Base-by-base conservation (phyloP, 768 basidiomycete species). In the Paxillus rubicundulus region DNA sequence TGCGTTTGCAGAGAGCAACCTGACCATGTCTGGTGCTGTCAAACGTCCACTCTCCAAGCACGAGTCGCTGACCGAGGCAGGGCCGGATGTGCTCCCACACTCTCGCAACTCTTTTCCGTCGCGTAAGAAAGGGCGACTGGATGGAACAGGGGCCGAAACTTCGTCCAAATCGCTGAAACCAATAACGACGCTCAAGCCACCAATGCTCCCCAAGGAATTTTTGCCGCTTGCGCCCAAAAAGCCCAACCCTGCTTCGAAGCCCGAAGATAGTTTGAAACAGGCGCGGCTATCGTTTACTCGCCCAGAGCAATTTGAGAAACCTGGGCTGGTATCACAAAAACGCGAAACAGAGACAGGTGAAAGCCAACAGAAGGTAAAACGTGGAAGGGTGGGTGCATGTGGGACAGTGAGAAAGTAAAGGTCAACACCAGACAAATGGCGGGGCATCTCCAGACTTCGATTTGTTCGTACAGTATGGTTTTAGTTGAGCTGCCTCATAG, bases 161-260 rank as follows among this genome's bases (percentile, higher is more conserved):
- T 32, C 24, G 13, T 0, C 4, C 28, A 69, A 63, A 16, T 55
- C 55, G 8, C 46, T 69, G 55, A 68, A 59, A 49, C 70, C 65
- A 14, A 69, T 69, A 46, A 71, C 68, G 9, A 47, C 58, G 6
- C 38, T 71, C 30, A 66, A 57, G 8, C 63, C 64, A 18, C 68
- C 68, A 5, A 51, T 59, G 27, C 68, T 68, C 41, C 59, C 65
- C 18, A 71, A 62, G 52, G 63, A 63, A 2, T 34, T 60, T n/a
- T 24, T 59, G 21, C 57, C 58, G 16, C n/a, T 48, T 36, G 41
- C 45, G 7, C 45, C 17, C 9, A 21, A 18, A 10, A 12, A 37
- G 5, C 24, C 55, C 14, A 57, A 27, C 8, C 50, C 14, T n/a
- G 12, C 50, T 6, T 27, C 45, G 45, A 57, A 51, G 52, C 44